Evolutionary conservation across 2,329 filamentous ascomycete genomes (phyloP).

Genomic region (Cordyceps cicadae): DNA sequence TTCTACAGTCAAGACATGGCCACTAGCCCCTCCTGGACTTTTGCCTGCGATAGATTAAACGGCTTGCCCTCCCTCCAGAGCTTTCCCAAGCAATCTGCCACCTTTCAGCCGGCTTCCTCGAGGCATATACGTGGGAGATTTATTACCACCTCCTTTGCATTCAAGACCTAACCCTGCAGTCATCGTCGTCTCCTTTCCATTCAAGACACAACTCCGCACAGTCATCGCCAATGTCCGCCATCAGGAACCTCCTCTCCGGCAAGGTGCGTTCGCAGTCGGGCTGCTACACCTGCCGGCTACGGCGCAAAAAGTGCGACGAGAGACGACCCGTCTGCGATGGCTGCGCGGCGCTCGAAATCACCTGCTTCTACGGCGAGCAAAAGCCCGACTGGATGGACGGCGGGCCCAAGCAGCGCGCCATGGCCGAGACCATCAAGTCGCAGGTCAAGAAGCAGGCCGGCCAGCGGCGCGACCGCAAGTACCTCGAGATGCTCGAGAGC

Average conservation of each 20-base stretch:
- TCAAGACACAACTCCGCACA: not conserved
- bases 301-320: constrained; percentile 55
- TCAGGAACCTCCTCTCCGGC: constrained; percentile 17
- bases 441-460: constrained; percentile 48
- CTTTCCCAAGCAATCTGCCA: not conserved
- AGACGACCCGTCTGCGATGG: constrained; percentile 40
- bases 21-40: not conserved
- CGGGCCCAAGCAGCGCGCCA: constrained; percentile 39
- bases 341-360: constrained; percentile 47
- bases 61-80: not conserved
- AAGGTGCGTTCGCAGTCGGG: constrained; percentile 37
- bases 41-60: not conserved
- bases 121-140: not conserved
- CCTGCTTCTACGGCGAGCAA: constrained; percentile 42
- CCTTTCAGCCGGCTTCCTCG: not conserved
- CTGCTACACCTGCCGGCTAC: constrained; percentile 54
- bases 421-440: constrained; percentile 45
- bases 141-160: not conserved
- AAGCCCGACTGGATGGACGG: constrained; percentile 54
- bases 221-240: constrained; percentile 15
- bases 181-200: not conserved
- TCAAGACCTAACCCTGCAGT: not conserved
- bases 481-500: constrained; percentile 34
- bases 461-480: constrained; percentile 41
- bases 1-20: too few species aligned